These are phyloP conservation scores for Ophiostoma montium DNA, from an alignment of 2,329 filamentous ascomycete species.

Conservation along the genomic window DNA sequence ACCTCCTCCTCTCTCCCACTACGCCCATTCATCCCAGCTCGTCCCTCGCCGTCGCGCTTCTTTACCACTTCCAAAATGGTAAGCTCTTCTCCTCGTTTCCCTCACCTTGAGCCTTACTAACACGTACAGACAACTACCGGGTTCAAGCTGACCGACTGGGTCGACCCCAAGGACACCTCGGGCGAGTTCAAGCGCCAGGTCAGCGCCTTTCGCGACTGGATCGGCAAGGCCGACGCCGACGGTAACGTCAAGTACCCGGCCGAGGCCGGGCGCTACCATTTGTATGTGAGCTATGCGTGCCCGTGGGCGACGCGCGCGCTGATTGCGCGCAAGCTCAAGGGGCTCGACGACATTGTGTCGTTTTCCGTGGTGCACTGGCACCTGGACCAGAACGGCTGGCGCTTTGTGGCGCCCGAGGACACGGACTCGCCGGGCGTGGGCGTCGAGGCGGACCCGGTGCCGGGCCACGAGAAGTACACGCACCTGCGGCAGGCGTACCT, in stretches of 20 bases:
- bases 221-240: conserved; percentile 40
- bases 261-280: conserved; percentile 82
- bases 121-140: conserved; percentile 5
- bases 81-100: neutral
- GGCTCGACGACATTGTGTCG: conserved; percentile 70
- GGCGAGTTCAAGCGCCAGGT: conserved; percentile 88
- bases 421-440: conserved; percentile 41
- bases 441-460: conserved; percentile 52
- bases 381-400: conserved; percentile 61
- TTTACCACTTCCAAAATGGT: neutral
- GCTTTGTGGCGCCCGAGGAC: conserved; percentile 55
- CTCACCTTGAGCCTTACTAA: neutral
- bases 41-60: neutral
- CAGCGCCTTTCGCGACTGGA: conserved; percentile 68
- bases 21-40: neutral
- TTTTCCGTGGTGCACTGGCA: conserved; percentile 88
- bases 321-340: conserved; percentile 82
- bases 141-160: conserved; percentile 64
- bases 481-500: conserved; percentile 73
- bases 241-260: conserved; percentile 59
- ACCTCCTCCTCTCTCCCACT: neutral
- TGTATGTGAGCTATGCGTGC: conserved; percentile 89
- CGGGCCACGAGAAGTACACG: conserved; percentile 53
- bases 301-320: conserved; percentile 86
- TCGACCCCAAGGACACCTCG: conserved; percentile 57